phyloP scores from a whole-genome alignment of 2,329 filamentous ascomycete genomes.

The Aphanocladium album region DNA sequence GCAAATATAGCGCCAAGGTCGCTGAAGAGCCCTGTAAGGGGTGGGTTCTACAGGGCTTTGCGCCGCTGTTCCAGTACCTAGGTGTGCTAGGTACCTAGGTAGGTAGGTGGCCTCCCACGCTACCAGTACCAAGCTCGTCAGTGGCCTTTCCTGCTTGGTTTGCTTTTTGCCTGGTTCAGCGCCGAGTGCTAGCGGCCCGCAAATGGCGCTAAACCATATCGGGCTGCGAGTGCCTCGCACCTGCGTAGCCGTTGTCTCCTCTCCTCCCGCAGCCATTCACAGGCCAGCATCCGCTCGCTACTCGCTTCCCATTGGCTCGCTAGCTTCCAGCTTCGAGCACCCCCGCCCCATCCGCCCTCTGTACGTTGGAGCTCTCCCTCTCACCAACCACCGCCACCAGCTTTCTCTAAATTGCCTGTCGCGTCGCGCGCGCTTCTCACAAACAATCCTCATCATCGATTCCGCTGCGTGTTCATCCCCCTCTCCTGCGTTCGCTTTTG shows the following conservation, averaged over 20 bases:
- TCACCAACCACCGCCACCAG: conserved; percentile 3
- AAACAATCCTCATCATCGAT: background rate
- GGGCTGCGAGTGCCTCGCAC: background rate
- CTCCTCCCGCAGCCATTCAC: background rate
- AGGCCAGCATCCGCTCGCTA: background rate
- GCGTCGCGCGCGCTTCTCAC: conserved; percentile 5
- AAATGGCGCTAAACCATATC: conserved; percentile 1
- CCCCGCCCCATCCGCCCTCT: background rate
- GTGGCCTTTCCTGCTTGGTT: background rate
- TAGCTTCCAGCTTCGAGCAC: background rate
- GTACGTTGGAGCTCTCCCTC: background rate
- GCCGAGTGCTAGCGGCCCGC: too few relatives aligned
- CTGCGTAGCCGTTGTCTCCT: background rate
- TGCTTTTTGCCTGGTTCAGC: too few relatives aligned
- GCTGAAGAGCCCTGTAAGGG: too few relatives aligned
- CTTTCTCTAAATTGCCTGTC: conserved; percentile 3
- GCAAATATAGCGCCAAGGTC: too few relatives aligned
- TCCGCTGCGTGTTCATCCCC: background rate
- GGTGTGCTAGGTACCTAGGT: too few relatives aligned
- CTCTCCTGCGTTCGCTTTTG: background rate
- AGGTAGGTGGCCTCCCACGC: too few relatives aligned
- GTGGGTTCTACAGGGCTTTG: too few relatives aligned
- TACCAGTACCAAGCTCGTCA: too few relatives aligned
- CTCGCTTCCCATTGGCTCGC: background rate
- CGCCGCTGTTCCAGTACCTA: too few relatives aligned